Base-by-base conservation (phyloP, 805 yeast genomes). In the Candida nonsorbophila region DNA sequence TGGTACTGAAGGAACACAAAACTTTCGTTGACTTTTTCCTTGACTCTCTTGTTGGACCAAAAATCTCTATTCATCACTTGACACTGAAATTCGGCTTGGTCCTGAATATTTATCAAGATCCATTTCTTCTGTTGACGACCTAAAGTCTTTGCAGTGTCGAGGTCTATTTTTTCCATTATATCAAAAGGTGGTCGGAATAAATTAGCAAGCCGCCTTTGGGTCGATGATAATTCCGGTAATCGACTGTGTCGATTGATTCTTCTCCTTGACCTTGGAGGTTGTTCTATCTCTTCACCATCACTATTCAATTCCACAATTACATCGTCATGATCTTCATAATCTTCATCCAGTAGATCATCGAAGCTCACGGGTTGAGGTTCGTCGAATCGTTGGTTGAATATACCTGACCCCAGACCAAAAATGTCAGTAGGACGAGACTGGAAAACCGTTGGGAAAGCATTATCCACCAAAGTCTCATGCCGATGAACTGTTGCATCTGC, bases 151-250 rank as follows among this genome's bases (percentile, higher is more conserved):
- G 97, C 97, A 5, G 66, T 62, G 22, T 84, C 92, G n/a, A 92
- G 53, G 30, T 73, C 74, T 11, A 77, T 40, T 40, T 71, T 76
- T 13, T 78, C 67, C 47, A 92, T 86, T 19, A 92, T 60, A 43
- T 90, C 97, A 61, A 85, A 90, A 0, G 99, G 99, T 0, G 98
- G 97, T 37, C 90, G 69, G 55, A 90, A 92, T 16, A 92, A 63
- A 37, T 71, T 71, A 4, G 95, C 97, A 27, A 92, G 62, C 28
- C 94, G 66, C 40, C 77, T 67, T 55, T 74, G 86, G 28, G 68
- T 75, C 12, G 69, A 53, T 0, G 69, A 61, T 29, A 76, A 55
- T 27, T 64, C 67, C 13, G 30, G 29, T 22, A 47, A 35, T 33
- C 55, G 44, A 7, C 28, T 31, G 30, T 48, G 55, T 38, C 57